Base-by-base conservation (phyloP, 1,284 basidiomycete species). In the Cryptococcus sp. region DNA sequence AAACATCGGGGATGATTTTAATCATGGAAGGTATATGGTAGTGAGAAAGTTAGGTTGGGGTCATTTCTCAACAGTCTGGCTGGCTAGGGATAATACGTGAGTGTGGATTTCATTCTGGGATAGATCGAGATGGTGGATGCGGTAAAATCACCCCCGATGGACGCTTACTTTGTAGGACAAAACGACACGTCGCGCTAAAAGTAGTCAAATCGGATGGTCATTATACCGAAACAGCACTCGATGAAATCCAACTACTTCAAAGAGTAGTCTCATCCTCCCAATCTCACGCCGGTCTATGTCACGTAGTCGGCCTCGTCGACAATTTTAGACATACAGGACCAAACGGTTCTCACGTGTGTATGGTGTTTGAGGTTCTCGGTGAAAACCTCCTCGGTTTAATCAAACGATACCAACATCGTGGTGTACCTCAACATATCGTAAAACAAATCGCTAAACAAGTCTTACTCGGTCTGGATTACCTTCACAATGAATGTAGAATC, bases 301-400 rank as follows among this genome's bases (percentile, higher is more conserved):
- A 82, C 60, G 93, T 97, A 76, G 95, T 98, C 72, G 90, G 89
- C 34, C 89, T 98, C 67, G 86, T 98, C 49, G 95, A 98, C 79
- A 91, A 97, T 74, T 98, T 98, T 77, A 85, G 88, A 41, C 96
- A 98, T 78, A 88, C 88, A 59, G 96, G 95, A 0, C 94, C 94
- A 13, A 97, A 98, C 74, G 95, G 95, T 49, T 88, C 86, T 15
- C 95, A 98, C 78, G 90, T 98, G 61, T 98, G 96, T 83, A 98
- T 98, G 95, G 95, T 98, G 14, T 98, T 98, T 72, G 95, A 98
- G 78, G 96, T 98, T 37, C 83, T 98, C 8, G 95, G 96, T 56
- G 96, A 98, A 79, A 98, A 97, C 73, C 80, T 98, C n/a, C 84
- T 98, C 0, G 94, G 94, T 2, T 83, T 98, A 65, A 97, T 98